Percentiles rank a stretch among this genome's conserved stretches.
These are phyloP conservation scores for Sarocladium kiliense DNA, from an alignment of 2,329 filamentous ascomycete species.

Conservation along the genomic window DNA sequence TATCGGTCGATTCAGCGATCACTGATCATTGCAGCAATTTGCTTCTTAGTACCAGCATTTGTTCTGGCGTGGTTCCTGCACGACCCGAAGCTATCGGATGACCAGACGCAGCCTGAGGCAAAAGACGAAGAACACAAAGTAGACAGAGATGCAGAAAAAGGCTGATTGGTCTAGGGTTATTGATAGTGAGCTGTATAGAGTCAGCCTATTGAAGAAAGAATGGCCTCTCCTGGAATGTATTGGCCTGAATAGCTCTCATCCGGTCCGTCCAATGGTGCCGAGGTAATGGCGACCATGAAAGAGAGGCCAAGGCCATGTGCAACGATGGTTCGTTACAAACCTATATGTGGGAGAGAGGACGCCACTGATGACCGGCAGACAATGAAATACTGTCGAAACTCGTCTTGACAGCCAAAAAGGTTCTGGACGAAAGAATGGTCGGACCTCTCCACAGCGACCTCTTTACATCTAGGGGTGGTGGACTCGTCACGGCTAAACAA, in stretches of 20 bases:
- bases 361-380: no score
- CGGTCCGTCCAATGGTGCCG: neutral
- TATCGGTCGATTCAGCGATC: slow-evolving; percentile 40
- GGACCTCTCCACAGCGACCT: no score
- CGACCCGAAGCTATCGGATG: slow-evolving; percentile 38
- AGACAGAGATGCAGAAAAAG: neutral
- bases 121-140: slow-evolving; percentile 8
- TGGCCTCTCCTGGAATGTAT: neutral
- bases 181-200: no score
- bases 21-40: slow-evolving; percentile 40
- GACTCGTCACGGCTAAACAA: no score
- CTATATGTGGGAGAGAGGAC: no score
- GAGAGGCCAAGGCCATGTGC: neutral
- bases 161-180: no score
- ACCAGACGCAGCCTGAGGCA: slow-evolving; percentile 27
- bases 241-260: neutral
- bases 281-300: slow-evolving; percentile 8
- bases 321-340: no score
- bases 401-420: no score
- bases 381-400: no score
- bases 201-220: neutral
- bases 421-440: no score
- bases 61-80: slow-evolving; percentile 35
- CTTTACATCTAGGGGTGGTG: no score
- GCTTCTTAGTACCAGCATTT: slow-evolving; percentile 41